Conservation (phyloP, 495 filamentous ascomycete species). For the Annulohypoxylon bovei region DNA sequence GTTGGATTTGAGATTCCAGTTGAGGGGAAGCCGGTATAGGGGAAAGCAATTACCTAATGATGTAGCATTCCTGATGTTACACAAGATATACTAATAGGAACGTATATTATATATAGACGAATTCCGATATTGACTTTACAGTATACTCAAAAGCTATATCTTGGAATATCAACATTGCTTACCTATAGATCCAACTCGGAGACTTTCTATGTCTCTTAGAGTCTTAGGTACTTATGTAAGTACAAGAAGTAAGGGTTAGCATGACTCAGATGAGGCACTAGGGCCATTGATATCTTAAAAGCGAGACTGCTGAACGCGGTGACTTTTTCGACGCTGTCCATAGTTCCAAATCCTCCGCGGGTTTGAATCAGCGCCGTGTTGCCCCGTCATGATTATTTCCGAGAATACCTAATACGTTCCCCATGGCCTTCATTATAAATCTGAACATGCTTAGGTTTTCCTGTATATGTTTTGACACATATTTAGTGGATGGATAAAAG, state of each 20-base stretch:
- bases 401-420: neutral
- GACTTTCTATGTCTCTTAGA: neutral
- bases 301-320: neutral
- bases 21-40: neutral
- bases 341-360: neutral
- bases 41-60: neutral
- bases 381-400: slow-evolving; percentile 24
- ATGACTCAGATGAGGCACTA: neutral
- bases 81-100: neutral
- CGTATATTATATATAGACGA: neutral
- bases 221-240: neutral
- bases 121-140: neutral
- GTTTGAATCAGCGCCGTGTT: slow-evolving; percentile 21
- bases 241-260: neutral
- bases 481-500: neutral
- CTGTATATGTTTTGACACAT: neutral
- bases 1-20: neutral
- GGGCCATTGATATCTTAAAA: neutral
- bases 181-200: neutral
- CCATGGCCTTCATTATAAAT: neutral
- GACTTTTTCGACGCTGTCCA: slow-evolving; percentile 6
- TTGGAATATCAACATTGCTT: neutral
- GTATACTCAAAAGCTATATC: neutral
- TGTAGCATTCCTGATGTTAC: neutral
- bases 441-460: neutral